Base-by-base conservation (phyloP, 202 grass and related monocot genomes). In the Eragrostis tef region DNA sequence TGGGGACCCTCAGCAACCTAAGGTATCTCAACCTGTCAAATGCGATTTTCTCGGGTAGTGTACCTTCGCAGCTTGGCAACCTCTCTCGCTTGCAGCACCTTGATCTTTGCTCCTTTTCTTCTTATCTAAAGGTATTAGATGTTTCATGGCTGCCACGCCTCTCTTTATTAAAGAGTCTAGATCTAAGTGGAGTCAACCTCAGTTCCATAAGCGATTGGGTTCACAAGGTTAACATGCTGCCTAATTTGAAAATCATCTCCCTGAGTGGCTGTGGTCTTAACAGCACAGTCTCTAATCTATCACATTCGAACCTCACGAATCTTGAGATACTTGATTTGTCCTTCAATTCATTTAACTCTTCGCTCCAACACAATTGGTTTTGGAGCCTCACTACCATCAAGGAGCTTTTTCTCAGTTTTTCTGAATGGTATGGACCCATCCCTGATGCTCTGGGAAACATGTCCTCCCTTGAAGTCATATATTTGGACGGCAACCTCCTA, bases 271-370 rank as follows among this genome's bases (percentile, higher is more conserved):
- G 77, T 77, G 1, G 5, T 4, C 52, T 88, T 46, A 6, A 11
- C 5, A 61, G 24, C 0, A 43, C 19, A 0, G 2, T 82, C 3
- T 42, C 74, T 47, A 31, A 46, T 24, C 10, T 87, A 15, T 79
- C 81, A 0, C 42, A 69, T 36, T 78, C 86, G 1, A 90, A 92
- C 26, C 84, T 90, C 54, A 88, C 89, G n/a, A 53, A 27, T 21
- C 77, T 92, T 0, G 24, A 64, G 2, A 0, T 63, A 9, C 64
- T 88, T 59, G 25, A 75, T 67, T 34, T 94, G 0, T 45, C 62
- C 8, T 4, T 0, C 0, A 77, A 47, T 29, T 0, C 1, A 13
- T 62, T 77, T 9, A 12, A 47, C 74, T 29, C 57, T 27, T 11
- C 0, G 0, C 56, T 76, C 1, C 56, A 19, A 11, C 14, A 58